Percentiles rank a stretch among this genome's conserved stretches.
phyloP scores from a whole-genome alignment of 306 rosid species.

The Oxytropis ochrocephala region DNA sequence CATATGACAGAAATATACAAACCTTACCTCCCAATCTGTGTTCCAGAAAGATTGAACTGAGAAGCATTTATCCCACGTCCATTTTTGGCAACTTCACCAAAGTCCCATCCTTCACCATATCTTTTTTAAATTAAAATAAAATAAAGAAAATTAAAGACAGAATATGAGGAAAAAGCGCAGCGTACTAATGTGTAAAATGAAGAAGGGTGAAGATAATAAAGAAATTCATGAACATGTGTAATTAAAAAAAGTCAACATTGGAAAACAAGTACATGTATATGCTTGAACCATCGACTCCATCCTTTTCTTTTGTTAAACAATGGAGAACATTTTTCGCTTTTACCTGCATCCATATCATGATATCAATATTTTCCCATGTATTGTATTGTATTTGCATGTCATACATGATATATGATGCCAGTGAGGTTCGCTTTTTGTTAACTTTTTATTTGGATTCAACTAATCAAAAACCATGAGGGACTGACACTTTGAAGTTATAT shows the following conservation, averaged over 20 bases:
- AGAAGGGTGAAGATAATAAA: conserved; percentile 18
- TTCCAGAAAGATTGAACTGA: conserved; percentile 71
- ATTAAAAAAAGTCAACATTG: conserved; percentile 4
- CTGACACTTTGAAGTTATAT: background rate
- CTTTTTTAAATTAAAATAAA: conserved; percentile 33
- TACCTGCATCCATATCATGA: conserved; percentile 46
- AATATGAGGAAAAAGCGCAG: conserved; percentile 11
- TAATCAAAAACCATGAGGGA: conserved; percentile 5
- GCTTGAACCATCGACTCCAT: conserved; percentile 83
- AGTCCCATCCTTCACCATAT: conserved; percentile 99
- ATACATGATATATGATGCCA: conserved; percentile 7
- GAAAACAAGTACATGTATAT: conserved; percentile 71
- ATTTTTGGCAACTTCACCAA: conserved; percentile 91
- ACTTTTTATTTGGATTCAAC: background rate
- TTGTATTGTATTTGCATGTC: background rate
- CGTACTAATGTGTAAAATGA: background rate
- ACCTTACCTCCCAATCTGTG: conserved; percentile 83
- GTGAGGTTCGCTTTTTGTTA: conserved; percentile 1
- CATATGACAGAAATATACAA: conserved; percentile 12
- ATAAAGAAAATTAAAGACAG: background rate
- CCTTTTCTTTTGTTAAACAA: conserved; percentile 54
- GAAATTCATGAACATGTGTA: conserved; percentile 11
- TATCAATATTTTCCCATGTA: conserved; percentile 2
- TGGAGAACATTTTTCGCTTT: conserved; percentile 54
- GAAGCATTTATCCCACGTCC: conserved; percentile 94